These are phyloP conservation scores for Cicer arietinum DNA, from an alignment of 306 rosid genomes.

Conservation along the genomic window DNA sequence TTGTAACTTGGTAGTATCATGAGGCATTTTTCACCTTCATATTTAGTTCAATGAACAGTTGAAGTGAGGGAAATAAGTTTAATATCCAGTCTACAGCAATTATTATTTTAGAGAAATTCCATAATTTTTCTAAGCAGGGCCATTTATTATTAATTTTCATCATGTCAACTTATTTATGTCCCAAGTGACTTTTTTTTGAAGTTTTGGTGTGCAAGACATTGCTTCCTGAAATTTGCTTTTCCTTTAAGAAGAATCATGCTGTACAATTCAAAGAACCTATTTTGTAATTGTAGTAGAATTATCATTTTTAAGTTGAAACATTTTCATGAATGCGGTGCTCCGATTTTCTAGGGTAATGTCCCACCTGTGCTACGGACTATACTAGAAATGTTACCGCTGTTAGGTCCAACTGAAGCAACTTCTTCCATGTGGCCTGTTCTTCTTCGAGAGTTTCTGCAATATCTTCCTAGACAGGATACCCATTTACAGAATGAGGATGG, in stretches of 20 bases:
- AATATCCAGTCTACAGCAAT: conserved; percentile 1
- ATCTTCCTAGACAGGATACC: conserved; percentile 79
- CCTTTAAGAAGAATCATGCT: conserved; percentile 24
- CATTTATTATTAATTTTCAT: conserved; percentile 2
- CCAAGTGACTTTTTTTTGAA: conserved; percentile 23
- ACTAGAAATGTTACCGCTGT: conserved; percentile 79
- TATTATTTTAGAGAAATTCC: background rate
- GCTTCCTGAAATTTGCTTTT: conserved; percentile 27
- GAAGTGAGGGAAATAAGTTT: conserved; percentile 11
- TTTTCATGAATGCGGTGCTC: conserved; percentile 25
- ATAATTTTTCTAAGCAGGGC: background rate
- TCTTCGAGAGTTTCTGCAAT: conserved; percentile 73
- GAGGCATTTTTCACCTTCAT: background rate
- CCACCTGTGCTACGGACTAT: conserved; percentile 84
- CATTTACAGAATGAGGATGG: conserved; percentile 63
- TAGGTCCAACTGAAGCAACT: conserved; percentile 72
- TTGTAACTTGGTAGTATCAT: conserved; percentile 29
- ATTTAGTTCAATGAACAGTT: conserved; percentile 37
- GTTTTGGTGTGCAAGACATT: conserved; percentile 15
- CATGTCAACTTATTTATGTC: background rate
- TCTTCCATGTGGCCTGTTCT: conserved; percentile 93
- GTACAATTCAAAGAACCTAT: conserved; percentile 21
- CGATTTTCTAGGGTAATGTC: conserved; percentile 71
- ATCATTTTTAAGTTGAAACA: conserved; percentile 24
- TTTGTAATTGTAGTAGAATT: conserved; percentile 21